Base-by-base conservation (phyloP, 78 protist species). In the Pigoraptor vietnamica region DNA sequence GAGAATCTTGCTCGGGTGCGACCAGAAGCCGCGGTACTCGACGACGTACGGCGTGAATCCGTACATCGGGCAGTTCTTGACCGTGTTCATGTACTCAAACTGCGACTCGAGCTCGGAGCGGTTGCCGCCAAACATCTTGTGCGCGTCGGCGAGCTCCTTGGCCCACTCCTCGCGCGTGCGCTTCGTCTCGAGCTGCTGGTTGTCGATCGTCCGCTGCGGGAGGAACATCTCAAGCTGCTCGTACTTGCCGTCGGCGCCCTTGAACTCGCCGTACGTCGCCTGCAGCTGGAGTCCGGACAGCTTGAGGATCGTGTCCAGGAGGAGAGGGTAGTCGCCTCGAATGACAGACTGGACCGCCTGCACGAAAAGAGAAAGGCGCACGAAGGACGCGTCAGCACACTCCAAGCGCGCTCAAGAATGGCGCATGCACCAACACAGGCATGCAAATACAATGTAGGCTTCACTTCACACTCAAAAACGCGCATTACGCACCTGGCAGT, bases 21-120 rank as follows among this genome's bases (percentile, higher is more conserved):
- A 40, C 90, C 90, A 88, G 82, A 88, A 88, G 0, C 90, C 90
- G 33, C 39, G 38, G 90, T 40, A 88, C 37, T 25, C 2, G 56
- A 32, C 79, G 23, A 0, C 34, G 39, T 24, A 88, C 82, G 40
- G 39, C 36, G 83, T 88, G 32, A 29, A 1, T 32, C 90, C 90
- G 82, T 40, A 88, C 83, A 48, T 10, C 10, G 79, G 90, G 82
- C 29, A 48, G 36, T 88, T 24, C 90, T 40, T 39, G 39, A 88
- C 90, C 0, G 82, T 37, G 67, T 10, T 48, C 39, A 88, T 1
- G 90, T 88, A 88, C 34, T 29, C 37, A 21, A 40, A 33, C 83
- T 40, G 14, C 24, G 90, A 24, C 32, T 48, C 33, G 32, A 48
- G 24, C 0, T 32, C 83, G n/a, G 38, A 1, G 34, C 0, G 1